phyloP scores from a whole-genome alignment of 768 basidiomycete genomes.

The Psilocybe cyanescens region DNA sequence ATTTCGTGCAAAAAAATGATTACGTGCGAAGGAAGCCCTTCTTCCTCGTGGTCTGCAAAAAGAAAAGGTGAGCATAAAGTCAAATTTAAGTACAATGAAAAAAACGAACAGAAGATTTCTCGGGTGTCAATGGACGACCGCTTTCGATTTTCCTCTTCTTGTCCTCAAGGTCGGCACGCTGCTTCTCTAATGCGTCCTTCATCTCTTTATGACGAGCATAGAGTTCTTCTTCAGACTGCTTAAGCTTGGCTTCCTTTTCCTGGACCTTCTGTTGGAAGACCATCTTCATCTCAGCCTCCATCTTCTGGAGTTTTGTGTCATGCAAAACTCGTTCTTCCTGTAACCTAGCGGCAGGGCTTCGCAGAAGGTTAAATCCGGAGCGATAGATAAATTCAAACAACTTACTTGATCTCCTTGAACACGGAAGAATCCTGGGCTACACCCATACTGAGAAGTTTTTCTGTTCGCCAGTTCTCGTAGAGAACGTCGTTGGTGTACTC shows the following conservation, averaged over 20 bases:
- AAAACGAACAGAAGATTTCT: conserved; percentile 80
- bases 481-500: conserved; percentile 96
- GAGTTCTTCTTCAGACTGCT: conserved; percentile 98
- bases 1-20: conserved; percentile 30
- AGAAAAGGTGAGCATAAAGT: conserved; percentile 16
- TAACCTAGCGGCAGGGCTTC: conserved; percentile 91
- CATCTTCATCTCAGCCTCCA: conserved; percentile 99
- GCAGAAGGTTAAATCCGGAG: conserved; percentile 10
- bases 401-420: conserved; percentile 99
- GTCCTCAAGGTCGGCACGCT: conserved; percentile 93
- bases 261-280: conserved; percentile 99
- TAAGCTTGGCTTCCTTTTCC: conserved; percentile 98
- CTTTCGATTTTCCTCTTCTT: conserved; percentile 97
- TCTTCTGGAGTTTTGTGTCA: conserved; percentile 97
- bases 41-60: conserved; percentile 60
- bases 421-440: conserved; percentile 97
- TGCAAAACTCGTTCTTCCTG: conserved; percentile 96
- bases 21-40: conserved; percentile 78
- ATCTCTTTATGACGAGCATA: conserved; percentile 99
- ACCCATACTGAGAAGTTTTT: conserved; percentile 96
- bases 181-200: conserved; percentile 99
- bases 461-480: conserved; percentile 98
- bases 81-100: conserved; percentile 12
- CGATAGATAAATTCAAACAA: conserved; percentile 15
- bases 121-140: conserved; percentile 93